Conservation (phyloP, 129 eudicot species). For the Flaveria bidentis region DNA sequence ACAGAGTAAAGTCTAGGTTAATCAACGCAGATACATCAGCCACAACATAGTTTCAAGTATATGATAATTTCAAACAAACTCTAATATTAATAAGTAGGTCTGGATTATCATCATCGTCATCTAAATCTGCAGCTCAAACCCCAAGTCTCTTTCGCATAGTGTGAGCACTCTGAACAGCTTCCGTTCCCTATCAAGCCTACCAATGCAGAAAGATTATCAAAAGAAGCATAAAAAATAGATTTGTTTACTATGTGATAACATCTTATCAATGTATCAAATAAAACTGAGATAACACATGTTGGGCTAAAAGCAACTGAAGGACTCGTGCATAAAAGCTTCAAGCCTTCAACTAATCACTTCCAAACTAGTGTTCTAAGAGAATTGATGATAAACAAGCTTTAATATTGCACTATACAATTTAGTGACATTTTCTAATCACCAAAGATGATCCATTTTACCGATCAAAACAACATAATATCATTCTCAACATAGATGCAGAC, state of each 20-base stretch:
- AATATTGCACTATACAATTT: background rate
- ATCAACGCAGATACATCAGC: conserved; percentile 22
- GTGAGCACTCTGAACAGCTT: conserved; percentile 26
- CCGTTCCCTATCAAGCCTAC: conserved; percentile 25
- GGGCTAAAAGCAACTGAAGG: background rate
- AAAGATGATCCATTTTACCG: background rate
- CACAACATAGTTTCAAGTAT: conserved; percentile 40
- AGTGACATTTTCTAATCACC: background rate
- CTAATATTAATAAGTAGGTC: conserved; percentile 1
- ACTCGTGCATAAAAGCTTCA: background rate
- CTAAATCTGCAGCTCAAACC: conserved; percentile 28
- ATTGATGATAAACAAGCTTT: conserved; percentile 5
- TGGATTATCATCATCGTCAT: background rate
- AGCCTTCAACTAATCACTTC: background rate
- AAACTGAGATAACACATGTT: background rate
- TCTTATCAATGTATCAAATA: background rate
- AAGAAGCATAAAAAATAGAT: background rate
- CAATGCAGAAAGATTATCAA: conserved; percentile 2
- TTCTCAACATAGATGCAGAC: background rate
- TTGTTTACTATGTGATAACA: background rate
- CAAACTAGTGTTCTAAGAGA: background rate
- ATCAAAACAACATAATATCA: background rate
- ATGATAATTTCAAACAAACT: conserved; percentile 34
- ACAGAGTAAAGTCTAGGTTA: conserved; percentile 30
- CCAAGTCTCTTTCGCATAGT: conserved; percentile 14